phyloP scores from a whole-genome alignment of 768 basidiomycete genomes.

The Lactarius tabidus region DNA sequence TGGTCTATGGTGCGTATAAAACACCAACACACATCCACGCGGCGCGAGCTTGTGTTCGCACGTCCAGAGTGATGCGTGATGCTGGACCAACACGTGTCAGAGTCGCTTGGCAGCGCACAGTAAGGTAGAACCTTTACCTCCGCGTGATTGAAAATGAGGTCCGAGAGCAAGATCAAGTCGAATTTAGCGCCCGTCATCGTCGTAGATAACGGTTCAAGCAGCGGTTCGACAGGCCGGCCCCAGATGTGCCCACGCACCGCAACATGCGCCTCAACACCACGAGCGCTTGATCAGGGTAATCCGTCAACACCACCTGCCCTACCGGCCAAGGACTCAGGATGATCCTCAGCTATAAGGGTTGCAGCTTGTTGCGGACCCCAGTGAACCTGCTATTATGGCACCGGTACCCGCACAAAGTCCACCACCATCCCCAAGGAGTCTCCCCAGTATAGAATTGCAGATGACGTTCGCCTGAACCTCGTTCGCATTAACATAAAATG shows the following conservation, averaged over 20 bases:
- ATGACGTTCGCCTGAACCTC: too few relatives aligned
- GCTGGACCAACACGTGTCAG: conserved; percentile 40
- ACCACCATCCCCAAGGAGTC: too few relatives aligned
- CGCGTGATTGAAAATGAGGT: conserved; percentile 93
- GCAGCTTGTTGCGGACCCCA: too few relatives aligned
- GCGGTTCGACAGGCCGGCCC: conserved; percentile 54
- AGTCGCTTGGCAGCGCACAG: too few relatives aligned
- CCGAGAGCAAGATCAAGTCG: conserved; percentile 83
- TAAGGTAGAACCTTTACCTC: conserved; percentile 46
- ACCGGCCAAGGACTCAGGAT: too few relatives aligned
- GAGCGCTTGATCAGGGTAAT: too few relatives aligned
- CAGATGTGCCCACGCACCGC: conserved; percentile 66
- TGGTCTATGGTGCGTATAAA: conserved; percentile 87
- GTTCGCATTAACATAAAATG: too few relatives aligned
- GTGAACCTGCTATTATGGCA: too few relatives aligned
- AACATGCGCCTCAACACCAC: neutral
- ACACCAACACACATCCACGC: conserved; percentile 56
- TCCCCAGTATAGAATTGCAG: too few relatives aligned
- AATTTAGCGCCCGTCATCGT: conserved; percentile 36
- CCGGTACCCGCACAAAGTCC: too few relatives aligned
- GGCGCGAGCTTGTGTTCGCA: conserved; percentile 47
- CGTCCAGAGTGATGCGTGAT: conserved; percentile 73
- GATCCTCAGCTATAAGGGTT: too few relatives aligned
- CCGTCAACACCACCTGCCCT: too few relatives aligned
- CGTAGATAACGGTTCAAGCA: conserved; percentile 32